A percentile compares a stretch with the other conserved stretches of the same genome.
These are phyloP conservation scores for Candida labiduridarum DNA, from an alignment of 1,139 yeast species.

Conservation along the genomic window DNA sequence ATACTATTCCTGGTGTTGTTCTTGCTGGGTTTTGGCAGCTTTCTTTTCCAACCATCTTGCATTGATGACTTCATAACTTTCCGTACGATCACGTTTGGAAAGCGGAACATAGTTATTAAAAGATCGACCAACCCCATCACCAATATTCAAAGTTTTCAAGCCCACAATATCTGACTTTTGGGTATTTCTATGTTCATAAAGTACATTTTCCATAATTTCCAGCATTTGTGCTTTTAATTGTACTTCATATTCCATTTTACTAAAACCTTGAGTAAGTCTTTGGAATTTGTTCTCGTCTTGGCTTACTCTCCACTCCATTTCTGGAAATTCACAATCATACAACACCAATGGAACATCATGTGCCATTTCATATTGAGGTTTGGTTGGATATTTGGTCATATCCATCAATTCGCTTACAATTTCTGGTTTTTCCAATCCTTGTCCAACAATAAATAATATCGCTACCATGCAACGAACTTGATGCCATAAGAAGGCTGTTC, in stretches of 20 bases:
- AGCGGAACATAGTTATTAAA: conserved; percentile 61
- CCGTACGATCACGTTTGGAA: conserved; percentile 58
- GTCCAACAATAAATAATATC: conserved; percentile 77
- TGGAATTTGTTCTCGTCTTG: conserved; percentile 14
- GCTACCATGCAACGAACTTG: conserved; percentile 98
- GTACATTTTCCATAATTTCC: conserved; percentile 27
- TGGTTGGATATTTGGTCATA: conserved; percentile 57
- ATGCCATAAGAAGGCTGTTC: conserved; percentile 96
- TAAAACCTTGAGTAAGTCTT: conserved; percentile 33
- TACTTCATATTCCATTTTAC: conserved; percentile 34
- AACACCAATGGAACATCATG: conserved; percentile 87
- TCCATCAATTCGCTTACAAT: conserved; percentile 64
- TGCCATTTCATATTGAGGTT: conserved; percentile 90
- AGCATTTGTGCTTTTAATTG: conserved; percentile 39
- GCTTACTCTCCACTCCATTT: conserved; percentile 63
- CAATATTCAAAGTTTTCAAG: conserved; percentile 47
- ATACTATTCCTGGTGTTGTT: background rate
- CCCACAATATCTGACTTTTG: background rate
- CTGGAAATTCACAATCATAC: conserved; percentile 80
- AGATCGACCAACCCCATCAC: conserved; percentile 72
- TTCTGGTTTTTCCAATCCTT: conserved; percentile 62
- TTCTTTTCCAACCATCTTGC: conserved; percentile 58
- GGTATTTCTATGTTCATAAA: conserved; percentile 7
- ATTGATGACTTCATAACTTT: conserved; percentile 66
- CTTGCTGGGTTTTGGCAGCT: conserved; percentile 12